Evolutionary conservation across 208 protist genomes (phyloP), one percentile per base, ranked within the genome.

Genomic region (Trypanosoma rangeli): DNA sequence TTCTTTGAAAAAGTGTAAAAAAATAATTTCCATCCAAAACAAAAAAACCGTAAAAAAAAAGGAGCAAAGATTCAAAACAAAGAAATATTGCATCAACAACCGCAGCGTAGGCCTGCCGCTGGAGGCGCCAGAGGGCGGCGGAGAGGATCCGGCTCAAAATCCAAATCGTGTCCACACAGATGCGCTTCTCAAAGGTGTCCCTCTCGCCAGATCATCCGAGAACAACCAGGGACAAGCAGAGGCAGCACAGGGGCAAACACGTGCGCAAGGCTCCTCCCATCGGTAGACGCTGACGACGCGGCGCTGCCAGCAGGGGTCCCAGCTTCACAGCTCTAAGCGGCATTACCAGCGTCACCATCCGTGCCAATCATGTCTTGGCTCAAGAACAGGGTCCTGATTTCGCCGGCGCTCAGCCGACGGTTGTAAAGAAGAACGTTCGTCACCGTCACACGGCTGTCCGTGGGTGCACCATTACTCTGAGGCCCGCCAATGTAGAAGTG

Each of bases 401-500:
- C 67, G 1, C 15, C 20, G 13, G 22, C 7, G n/a, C 28, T 48
- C 31, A 72, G 31, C 28, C 15, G 44, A 18, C 67, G 67, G 24
- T 72, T 72, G 48, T 64, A 72, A 22, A 72, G 48, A 35, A 72
- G 37, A 52, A 64, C 67, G 33, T 72, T 72, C 18, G 37, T 63
- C 5, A 72, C 57, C 42, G 58, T 72, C 28, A 61, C 31, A 13
- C 7, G 22, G 42, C 42, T 55, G 3, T n/a, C 31, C 4, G n/a
- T 52, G 1, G 4, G 50, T 33, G 28, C 12, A 15, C n/a, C 53
- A 9, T 3, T 33, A 0, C 16, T 28, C 5, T 57, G 57, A 57
- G 57, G 58, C 4, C 67, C 67, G 55, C 67, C 67, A 52, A 72
- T 64, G 48, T 58, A 64, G 24, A 72, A 72, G 33, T 72, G 58